A percentile compares a stretch with the other conserved stretches of the same genome.
Evolutionary conservation across 208 protist genomes (phyloP).

Genomic region (Angomonas desouzai): DNA sequence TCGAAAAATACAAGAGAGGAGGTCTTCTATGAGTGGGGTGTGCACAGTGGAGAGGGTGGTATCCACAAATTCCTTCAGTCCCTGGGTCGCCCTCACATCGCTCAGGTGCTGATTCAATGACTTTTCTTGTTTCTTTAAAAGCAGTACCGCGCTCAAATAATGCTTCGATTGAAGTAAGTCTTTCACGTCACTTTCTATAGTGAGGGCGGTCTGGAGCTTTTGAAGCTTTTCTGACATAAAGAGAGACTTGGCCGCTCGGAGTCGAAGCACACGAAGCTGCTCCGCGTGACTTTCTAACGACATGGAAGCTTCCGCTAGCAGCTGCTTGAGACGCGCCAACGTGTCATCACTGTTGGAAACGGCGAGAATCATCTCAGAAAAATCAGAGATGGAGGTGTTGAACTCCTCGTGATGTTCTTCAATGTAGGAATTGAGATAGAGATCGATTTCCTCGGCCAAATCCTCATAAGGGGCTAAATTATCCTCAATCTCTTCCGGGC

Average conservation of each 20-base stretch:
- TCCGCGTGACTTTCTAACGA: conserved; percentile 67
- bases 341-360: conserved; percentile 78
- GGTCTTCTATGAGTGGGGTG: conserved; percentile 57
- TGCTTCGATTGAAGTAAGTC: conserved; percentile 37
- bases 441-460: conserved; percentile 60
- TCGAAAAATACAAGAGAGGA: conserved; percentile 74
- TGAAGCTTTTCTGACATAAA: conserved; percentile 60
- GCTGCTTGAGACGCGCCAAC: conserved; percentile 63
- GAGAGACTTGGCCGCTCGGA: conserved; percentile 68
- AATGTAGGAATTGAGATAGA: conserved; percentile 66
- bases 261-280: conserved; percentile 67
- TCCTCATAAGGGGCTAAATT: conserved; percentile 55
- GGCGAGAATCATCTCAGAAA: conserved; percentile 81
- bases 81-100: conserved; percentile 36
- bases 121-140: conserved; percentile 24
- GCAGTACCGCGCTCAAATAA: conserved; percentile 62
- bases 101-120: conserved; percentile 37
- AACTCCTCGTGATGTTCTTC: conserved; percentile 78
- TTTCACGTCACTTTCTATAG: conserved; percentile 49
- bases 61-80: conserved; percentile 54
- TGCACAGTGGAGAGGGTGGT: conserved; percentile 49
- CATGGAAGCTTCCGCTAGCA: conserved; percentile 41
- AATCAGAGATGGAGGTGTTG: conserved; percentile 70
- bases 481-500: conserved; percentile 58
- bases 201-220: conserved; percentile 46